Base-by-base conservation (phyloP, 164 flowering plant genomes). In the Annona cherimola region DNA sequence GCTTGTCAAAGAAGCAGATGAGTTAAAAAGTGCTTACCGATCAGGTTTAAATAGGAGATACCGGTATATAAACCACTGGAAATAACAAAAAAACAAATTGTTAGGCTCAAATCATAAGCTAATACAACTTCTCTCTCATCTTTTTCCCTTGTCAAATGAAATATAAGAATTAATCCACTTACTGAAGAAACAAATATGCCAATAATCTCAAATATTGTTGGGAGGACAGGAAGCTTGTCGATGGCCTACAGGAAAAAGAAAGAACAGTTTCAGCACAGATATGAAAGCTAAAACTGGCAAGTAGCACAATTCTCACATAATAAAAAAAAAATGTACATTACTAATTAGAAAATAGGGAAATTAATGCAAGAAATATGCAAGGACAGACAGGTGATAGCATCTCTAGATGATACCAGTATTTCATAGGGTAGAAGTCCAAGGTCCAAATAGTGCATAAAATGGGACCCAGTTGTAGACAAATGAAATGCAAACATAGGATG, bases 1-100 rank as follows among this genome's bases (percentile, higher is more conserved):
- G 35, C 35, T 26, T 26, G 35, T 26, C 35, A 26, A 11, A n/a
- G 46, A 44, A 5, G 2, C 42, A 46, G 18, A 4, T 1, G 4
- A 42, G 12, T 42, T 2, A 2, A 61, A 41, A 8, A 7, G 35
- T 67, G 45, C 87, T 80, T 77, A 92, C 98, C 98, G 70, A 75
- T 89, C 83, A 2, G 98, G 96, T 76, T 89, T 90, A 89, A 88
- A 92, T 68, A 94, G 76, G 81, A 94, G 97, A 76, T 86, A 94
- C 2, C 98, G 92, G 71, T 92, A 90, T 59, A 79, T 71, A 74
- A 94, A 94, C 97, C 97, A 94, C 98, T 94, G 97, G 45, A 80
- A 86, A 46, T 46, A 72, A 5, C 45, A 35, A 65, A 61, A 61
- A 63, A 55, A 2, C 5, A 2, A 61, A 64, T 35, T 43, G 69